Evolutionary conservation across 1,284 basidiomycete species (phyloP).

Genomic region (Ceratobasidium sp.): DNA sequence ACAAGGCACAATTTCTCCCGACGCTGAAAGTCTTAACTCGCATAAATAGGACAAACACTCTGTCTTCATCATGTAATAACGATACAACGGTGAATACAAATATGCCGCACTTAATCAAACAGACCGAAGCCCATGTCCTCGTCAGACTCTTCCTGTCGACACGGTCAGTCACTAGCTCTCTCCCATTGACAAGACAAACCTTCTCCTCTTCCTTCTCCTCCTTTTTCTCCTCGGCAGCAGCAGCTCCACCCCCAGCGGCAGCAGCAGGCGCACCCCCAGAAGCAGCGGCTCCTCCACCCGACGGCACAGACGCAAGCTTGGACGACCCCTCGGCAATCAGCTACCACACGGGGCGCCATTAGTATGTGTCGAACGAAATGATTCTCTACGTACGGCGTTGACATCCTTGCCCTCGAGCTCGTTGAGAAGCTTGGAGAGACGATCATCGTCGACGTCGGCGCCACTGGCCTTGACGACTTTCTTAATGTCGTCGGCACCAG

Average conservation of each 20-base stretch:
- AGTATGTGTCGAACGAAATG: slow-evolving; percentile 6
- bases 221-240: slow-evolving; percentile 74
- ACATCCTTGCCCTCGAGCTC: slow-evolving; percentile 95
- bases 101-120: slow-evolving; percentile 76
- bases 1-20: no score
- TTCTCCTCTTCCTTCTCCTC: slow-evolving; percentile 76
- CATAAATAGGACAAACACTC: neutral
- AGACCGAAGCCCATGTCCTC: slow-evolving; percentile 94
- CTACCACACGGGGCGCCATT: slow-evolving; percentile 55
- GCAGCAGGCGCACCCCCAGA: slow-evolving; percentile 63
- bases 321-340: slow-evolving; percentile 92
- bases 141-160: slow-evolving; percentile 81
- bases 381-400: slow-evolving; percentile 67
- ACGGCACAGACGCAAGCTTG: slow-evolving; percentile 95
- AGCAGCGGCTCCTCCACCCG: slow-evolving; percentile 75
- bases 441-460: slow-evolving; percentile 88
- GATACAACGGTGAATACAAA: slow-evolving; percentile 25
- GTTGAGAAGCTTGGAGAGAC: slow-evolving; percentile 86
- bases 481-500: slow-evolving; percentile 91
- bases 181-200: neutral
- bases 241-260: slow-evolving; percentile 68
- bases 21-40: no score
- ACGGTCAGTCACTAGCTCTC: slow-evolving; percentile 52
- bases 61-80: slow-evolving; percentile 27
- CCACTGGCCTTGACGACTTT: slow-evolving; percentile 88